Evolutionary conservation across 768 basidiomycete species (phyloP), one percentile per base, ranked within the genome.

Genomic region (Collybiopsis luxurians): DNA sequence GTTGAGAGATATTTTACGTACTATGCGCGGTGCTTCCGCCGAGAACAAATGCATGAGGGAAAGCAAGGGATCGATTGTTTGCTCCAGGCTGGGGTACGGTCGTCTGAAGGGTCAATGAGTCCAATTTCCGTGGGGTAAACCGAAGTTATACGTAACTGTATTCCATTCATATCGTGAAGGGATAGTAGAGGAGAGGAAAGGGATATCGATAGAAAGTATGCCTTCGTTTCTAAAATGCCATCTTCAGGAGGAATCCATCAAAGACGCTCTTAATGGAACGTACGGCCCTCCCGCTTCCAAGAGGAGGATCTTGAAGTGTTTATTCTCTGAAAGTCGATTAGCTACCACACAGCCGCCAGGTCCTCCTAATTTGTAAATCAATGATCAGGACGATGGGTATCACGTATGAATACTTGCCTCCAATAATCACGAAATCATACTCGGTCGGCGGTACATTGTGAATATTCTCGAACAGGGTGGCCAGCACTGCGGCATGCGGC

Each of bases 21-120:
- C 65, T 66, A 53, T 59, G 53, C 6, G 60, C 54, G 38, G 58
- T 63, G 23, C 63, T 61, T 12, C 67, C 67, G 5, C 67, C 68
- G 1, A 68, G 46, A 19, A 67, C 45, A 27, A 49, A 46, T 10
- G 67, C 69, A 50, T 64, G 42, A 23, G 66, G 52, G 47, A 65
- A 67, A 3, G 61, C 34, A 19, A 67, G 44, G 2, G 51, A 11
- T 2, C 64, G 64, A 17, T 61, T 38, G 27, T 50, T 50, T 5
- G 34, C 31, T 3, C 28, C 28, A 19, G 30, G 21, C 31, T 50
- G 49, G 13, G 31, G 31, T 6, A 34, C 13, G 13, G 31, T 34
- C 5, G 31, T 34, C 31, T 34, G 31, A 34, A 34, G 13, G 13
- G 31, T 13, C 6, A 34, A n/a, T n/a, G n/a, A n/a, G n/a, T 34